Evolutionary conservation across 306 rosid species (phyloP).

Genomic region (Dryas alaskensis): DNA sequence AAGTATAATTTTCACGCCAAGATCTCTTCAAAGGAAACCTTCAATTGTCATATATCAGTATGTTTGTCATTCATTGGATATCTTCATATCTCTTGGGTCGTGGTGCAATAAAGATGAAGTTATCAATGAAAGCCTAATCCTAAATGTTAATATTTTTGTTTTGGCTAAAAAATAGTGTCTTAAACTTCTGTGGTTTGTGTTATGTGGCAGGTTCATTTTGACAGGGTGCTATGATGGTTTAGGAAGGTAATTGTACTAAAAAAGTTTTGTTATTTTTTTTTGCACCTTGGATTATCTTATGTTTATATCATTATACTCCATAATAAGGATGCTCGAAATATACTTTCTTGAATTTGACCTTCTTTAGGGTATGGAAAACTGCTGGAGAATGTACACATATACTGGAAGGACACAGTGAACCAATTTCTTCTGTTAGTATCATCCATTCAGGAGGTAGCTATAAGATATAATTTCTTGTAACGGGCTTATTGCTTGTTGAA

Average conservation of each 20-base stretch:
- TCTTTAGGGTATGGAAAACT: conserved; percentile 71
- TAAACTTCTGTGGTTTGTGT: conserved; percentile 10
- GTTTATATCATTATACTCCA: conserved; percentile 1
- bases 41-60: neutral
- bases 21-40: neutral
- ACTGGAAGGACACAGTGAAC: conserved; percentile 78
- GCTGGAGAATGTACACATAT: conserved; percentile 73
- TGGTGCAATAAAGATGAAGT: neutral
- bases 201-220: conserved; percentile 77
- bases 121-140: neutral
- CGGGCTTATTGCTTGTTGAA: neutral
- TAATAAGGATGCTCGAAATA: conserved; percentile 14
- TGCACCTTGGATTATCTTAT: conserved; percentile 2
- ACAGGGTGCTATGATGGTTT: conserved; percentile 91
- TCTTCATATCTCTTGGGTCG: neutral
- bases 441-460: conserved; percentile 56
- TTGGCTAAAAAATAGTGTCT: neutral
- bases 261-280: conserved; percentile 8
- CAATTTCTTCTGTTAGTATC: conserved; percentile 64
- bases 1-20: neutral
- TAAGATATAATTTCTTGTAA: neutral
- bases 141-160: conserved; percentile 8
- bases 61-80: neutral
- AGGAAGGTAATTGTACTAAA: conserved; percentile 60
- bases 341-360: conserved; percentile 8